Percentiles rank a stretch among this genome's conserved stretches.
Conservation (phyloP, 2,329 filamentous ascomycete species). For the Ophiostoma quercus region DNA sequence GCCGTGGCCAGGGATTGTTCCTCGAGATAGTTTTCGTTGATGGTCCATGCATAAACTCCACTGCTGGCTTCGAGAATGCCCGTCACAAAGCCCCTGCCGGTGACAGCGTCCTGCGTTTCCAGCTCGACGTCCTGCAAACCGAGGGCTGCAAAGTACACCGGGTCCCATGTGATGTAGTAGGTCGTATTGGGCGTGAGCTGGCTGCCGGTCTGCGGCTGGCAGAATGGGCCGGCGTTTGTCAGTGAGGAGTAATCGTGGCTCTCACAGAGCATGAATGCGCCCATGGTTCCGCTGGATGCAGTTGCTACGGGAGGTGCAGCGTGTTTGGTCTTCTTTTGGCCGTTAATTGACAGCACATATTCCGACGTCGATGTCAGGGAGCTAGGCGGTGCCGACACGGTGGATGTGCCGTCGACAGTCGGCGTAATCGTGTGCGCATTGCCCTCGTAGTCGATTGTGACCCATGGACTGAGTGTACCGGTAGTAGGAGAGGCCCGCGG, state of each 20-base stretch:
- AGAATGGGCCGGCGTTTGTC: conserved; percentile 31
- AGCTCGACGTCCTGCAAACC: not conserved
- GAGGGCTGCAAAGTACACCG: conserved; percentile 29
- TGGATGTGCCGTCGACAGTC: not conserved
- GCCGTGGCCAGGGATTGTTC: not conserved
- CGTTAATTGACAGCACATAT: not conserved
- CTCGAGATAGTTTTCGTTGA: not conserved
- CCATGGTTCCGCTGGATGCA: not conserved
- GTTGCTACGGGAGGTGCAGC: not conserved
- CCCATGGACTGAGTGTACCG: not conserved
- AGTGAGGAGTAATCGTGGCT: not conserved
- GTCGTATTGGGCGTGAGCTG: conserved; percentile 32
- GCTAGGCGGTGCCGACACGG: not conserved
- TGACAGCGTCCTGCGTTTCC: not conserved
- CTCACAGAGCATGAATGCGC: not conserved
- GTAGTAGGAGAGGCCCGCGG: not conserved
- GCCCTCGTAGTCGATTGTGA: not conserved
- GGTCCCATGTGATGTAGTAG: conserved; percentile 38
- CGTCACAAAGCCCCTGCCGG: not conserved
- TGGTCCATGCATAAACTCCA: not conserved
- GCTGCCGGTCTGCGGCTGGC: conserved; percentile 33
- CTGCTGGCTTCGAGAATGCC: not conserved
- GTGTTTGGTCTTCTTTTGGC: not conserved
- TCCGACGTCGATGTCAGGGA: not conserved
- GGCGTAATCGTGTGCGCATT: not conserved